phyloP scores from a whole-genome alignment of 1,284 basidiomycete species.

The Papiliotrema laurentii region DNA sequence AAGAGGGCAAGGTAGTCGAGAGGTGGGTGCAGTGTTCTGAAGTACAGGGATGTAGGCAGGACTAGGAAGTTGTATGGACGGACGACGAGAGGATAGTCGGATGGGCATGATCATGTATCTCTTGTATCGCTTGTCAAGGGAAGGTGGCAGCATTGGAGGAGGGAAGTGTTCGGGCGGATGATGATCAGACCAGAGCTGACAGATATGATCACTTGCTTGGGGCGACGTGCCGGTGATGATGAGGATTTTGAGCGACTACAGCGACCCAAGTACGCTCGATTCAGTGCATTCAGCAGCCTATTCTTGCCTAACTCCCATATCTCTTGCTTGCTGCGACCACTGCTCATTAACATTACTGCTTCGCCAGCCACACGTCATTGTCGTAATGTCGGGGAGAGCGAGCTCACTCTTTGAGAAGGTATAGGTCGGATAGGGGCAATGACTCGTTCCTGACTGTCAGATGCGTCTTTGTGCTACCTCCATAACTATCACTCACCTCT shows the following conservation, averaged over 20 bases:
- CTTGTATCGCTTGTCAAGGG: no score
- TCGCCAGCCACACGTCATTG: not conserved
- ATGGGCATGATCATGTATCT: no score
- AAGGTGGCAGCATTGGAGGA: no score
- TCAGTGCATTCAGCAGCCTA: conserved; percentile 5
- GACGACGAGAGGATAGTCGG: no score
- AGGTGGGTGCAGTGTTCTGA: no score
- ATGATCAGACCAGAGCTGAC: no score
- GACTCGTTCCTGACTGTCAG: conserved; percentile 38
- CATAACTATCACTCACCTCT: conserved; percentile 48
- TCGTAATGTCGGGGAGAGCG: not conserved
- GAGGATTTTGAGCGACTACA: not conserved
- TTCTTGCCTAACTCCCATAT: conserved; percentile 29
- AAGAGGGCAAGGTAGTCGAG: no score
- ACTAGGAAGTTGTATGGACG: no score
- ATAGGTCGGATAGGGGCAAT: conserved; percentile 50
- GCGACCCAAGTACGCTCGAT: not conserved
- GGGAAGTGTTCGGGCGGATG: no score
- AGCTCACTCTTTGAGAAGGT: conserved; percentile 44
- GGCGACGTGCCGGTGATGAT: no score
- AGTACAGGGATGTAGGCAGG: no score
- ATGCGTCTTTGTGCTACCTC: not conserved
- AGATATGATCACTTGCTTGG: no score
- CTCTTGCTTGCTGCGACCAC: conserved; percentile 42
- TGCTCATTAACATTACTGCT: conserved; percentile 1